phyloP scores from a whole-genome alignment of 2,329 filamentous ascomycete species.

The Beauveria caledonica region DNA sequence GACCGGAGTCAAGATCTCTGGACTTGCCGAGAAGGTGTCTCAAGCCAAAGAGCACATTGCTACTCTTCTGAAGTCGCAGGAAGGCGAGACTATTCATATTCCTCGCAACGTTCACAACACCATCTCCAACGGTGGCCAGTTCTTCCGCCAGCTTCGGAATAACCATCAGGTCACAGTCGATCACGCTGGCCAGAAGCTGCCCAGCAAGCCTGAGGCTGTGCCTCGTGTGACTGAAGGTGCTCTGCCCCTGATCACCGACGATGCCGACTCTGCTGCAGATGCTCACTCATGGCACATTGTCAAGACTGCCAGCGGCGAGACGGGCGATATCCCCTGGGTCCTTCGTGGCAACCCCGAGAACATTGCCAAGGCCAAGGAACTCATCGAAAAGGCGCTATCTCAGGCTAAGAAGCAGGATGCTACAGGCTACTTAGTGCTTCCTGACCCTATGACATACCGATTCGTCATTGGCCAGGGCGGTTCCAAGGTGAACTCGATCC shows the following conservation, averaged over 20 bases:
- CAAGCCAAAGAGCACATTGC: conserved; percentile 82
- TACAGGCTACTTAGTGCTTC: conserved; percentile 80
- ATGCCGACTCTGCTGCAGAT: conserved; percentile 54
- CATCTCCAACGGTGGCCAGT: conserved; percentile 79
- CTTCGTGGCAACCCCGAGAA: conserved; percentile 72
- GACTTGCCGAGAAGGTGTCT: conserved; percentile 68
- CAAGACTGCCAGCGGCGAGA: conserved; percentile 50
- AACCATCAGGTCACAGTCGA: conserved; percentile 87
- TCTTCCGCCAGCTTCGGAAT: conserved; percentile 84
- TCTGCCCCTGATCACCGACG: conserved; percentile 90
- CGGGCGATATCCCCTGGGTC: conserved; percentile 80
- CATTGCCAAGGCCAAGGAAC: conserved; percentile 71
- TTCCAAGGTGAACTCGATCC: conserved; percentile 85
- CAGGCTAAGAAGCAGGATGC: conserved; percentile 61
- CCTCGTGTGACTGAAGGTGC: conserved; percentile 50
- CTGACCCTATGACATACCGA: conserved; percentile 82
- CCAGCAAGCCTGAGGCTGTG: conserved; percentile 55
- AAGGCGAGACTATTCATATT: conserved; percentile 79
- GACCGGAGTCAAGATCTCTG: conserved; percentile 79
- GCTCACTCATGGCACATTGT: conserved; percentile 79
- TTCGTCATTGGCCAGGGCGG: conserved; percentile 85
- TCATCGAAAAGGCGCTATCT: conserved; percentile 64
- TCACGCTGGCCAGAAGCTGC: conserved; percentile 72
- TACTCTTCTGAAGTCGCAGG: conserved; percentile 71
- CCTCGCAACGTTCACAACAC: conserved; percentile 76